These are phyloP conservation scores for Colletotrichum siamense DNA, from an alignment of 2,329 filamentous ascomycete species.

Conservation along the genomic window DNA sequence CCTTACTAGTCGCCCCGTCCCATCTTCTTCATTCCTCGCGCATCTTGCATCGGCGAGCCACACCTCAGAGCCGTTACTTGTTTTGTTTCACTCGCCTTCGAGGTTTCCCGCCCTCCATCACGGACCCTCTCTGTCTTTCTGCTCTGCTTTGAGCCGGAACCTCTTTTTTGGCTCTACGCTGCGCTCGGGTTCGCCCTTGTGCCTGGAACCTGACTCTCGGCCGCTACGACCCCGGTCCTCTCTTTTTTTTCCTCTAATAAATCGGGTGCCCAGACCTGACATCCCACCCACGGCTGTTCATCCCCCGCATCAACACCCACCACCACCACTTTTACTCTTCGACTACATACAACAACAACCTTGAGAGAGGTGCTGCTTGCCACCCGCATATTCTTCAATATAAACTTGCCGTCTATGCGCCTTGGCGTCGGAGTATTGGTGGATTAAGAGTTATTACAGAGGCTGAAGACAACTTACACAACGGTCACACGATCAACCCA, in stretches of 20 bases:
- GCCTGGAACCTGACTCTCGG: not conserved
- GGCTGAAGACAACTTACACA: not conserved
- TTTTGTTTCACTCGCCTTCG: conserved; percentile 21
- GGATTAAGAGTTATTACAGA: not conserved
- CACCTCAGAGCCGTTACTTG: conserved; percentile 14
- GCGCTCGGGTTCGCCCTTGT: not conserved
- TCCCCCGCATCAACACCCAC: not conserved
- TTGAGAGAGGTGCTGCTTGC: not conserved
- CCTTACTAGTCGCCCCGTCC: not conserved
- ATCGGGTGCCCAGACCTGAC: conserved; percentile 11
- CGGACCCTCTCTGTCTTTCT: not conserved
- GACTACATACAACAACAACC: not conserved
- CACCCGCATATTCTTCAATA: not conserved
- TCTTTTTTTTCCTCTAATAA: conserved; percentile 3
- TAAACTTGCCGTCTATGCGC: not conserved
- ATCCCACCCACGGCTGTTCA: not conserved
- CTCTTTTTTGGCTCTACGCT: not conserved
- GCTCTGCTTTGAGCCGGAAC: not conserved
- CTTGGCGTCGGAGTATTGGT: not conserved
- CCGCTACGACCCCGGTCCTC: not conserved
- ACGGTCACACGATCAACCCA: not conserved
- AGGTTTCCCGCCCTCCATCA: conserved; percentile 4
- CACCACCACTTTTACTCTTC: not conserved
- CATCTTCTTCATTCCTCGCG: conserved; percentile 6
- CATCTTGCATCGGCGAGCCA: not conserved